These are phyloP conservation scores for Choanephora cucurbitarum DNA, from an alignment of 371 early-diverging fungal genomes.

Conservation along the genomic window DNA sequence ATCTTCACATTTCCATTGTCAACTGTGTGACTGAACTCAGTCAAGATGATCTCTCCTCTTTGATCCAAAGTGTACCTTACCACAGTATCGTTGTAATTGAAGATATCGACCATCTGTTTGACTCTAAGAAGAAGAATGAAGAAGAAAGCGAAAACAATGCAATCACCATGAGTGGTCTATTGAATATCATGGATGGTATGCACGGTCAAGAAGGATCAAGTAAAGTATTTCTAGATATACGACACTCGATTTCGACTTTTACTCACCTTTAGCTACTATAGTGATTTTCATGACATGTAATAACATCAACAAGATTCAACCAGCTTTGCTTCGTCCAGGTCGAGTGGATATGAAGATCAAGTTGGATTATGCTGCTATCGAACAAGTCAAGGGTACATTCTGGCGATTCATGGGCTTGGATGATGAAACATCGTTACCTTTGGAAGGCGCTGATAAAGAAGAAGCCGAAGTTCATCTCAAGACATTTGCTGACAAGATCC, in stretches of 20 bases:
- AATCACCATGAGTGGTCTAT: conserved; percentile 42
- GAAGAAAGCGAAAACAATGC: conserved; percentile 26
- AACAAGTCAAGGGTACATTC: conserved; percentile 65
- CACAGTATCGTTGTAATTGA: conserved; percentile 91
- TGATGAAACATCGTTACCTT: conserved; percentile 23
- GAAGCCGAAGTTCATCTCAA: conserved; percentile 1
- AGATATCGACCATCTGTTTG: conserved; percentile 82
- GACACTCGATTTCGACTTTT: too few relatives aligned
- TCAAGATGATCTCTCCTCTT: conserved; percentile 80
- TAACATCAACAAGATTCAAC: conserved; percentile 89
- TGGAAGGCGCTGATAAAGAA: conserved; percentile 14
- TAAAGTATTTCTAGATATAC: conserved; percentile 24
- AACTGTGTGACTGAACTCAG: conserved; percentile 81
- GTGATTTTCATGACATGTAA: conserved; percentile 96
- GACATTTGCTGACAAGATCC: conserved; percentile 26
- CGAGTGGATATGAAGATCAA: conserved; percentile 90
- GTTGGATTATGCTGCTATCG: conserved; percentile 75
- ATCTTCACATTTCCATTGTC: conserved; percentile 89
- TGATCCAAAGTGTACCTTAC: conserved; percentile 86
- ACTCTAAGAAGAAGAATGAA: conserved; percentile 25
- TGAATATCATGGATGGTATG: conserved; percentile 86
- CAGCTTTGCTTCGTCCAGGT: conserved; percentile 95
- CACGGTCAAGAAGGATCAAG: conserved; percentile 58
- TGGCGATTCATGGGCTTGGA: conserved; percentile 46
- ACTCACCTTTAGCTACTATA: conserved; percentile 3